Conservation (phyloP, 1,284 basidiomycete genomes). For the Apiotrichum veenhuisii region DNA sequence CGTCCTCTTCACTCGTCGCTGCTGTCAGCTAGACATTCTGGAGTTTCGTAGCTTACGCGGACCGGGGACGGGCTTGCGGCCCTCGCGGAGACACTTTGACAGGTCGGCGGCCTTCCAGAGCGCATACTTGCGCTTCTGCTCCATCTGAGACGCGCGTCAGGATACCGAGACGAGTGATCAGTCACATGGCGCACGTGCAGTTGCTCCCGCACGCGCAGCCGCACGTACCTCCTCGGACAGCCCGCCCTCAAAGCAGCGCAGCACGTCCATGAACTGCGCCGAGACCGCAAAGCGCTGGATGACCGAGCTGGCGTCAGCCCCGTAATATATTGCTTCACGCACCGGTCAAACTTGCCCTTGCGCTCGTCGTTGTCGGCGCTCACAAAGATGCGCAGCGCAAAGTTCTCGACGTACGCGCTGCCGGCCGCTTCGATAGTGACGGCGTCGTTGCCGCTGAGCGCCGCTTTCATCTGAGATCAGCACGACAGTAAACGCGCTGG, state of each 20-base stretch:
- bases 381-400: constrained; percentile 81
- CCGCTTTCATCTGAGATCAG: constrained; percentile 60
- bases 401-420: constrained; percentile 87
- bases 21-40: constrained; percentile 4
- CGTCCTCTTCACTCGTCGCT: constrained; percentile 24
- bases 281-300: constrained; percentile 49
- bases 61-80: constrained; percentile 41
- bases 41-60: constrained; percentile 36
- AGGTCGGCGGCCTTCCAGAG: constrained; percentile 51
- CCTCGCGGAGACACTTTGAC: constrained; percentile 45
- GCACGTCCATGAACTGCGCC: constrained; percentile 49
- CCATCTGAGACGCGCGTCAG: constrained; percentile 39
- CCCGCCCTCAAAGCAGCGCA: constrained; percentile 45
- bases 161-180: no score
- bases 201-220: no score
- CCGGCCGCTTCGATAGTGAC: constrained; percentile 78
- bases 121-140: constrained; percentile 50
- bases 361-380: constrained; percentile 79
- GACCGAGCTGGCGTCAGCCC: constrained; percentile 30
- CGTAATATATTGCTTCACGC: background rate
- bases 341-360: constrained; percentile 69
- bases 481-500: background rate
- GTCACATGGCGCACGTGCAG: no score
- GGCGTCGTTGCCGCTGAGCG: constrained; percentile 71
- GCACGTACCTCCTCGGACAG: constrained; percentile 46